These are phyloP conservation scores for Cynanchum wilfordii DNA, from an alignment of 257 asterid genomes.

Conservation along the genomic window DNA sequence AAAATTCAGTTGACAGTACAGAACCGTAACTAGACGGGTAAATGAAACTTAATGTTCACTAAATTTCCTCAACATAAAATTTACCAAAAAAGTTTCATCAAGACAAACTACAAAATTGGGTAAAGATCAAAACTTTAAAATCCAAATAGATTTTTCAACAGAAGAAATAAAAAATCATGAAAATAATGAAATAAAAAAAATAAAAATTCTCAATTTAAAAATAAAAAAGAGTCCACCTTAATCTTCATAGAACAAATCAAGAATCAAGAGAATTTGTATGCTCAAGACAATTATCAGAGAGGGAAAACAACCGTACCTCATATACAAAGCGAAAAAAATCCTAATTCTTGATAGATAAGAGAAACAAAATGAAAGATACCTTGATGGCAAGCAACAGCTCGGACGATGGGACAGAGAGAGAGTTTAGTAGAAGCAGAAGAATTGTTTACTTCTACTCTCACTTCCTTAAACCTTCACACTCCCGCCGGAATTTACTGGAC, in stretches of 20 bases:
- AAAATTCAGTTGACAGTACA: neutral
- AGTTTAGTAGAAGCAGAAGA: slow-evolving; percentile 80
- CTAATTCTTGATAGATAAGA: slow-evolving; percentile 18
- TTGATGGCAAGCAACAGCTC: slow-evolving; percentile 8
- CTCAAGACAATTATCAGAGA: neutral
- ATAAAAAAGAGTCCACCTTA: slow-evolving; percentile 30
- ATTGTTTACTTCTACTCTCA: slow-evolving; percentile 80
- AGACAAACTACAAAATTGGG: neutral
- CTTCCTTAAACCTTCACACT: slow-evolving; percentile 57
- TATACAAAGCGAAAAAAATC: neutral
- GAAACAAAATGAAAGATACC: slow-evolving; percentile 12
- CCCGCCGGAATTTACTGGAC: slow-evolving; percentile 47
- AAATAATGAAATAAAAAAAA: neutral
- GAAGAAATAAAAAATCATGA: neutral
- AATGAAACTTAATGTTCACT: neutral
- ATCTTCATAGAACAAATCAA: slow-evolving; percentile 15
- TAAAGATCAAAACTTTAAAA: slow-evolving; percentile 19
- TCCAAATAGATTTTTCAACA: slow-evolving; percentile 1
- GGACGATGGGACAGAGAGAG: slow-evolving; percentile 10
- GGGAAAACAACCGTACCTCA: slow-evolving; percentile 30
- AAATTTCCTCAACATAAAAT: neutral
- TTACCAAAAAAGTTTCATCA: neutral
- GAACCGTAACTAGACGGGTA: neutral
- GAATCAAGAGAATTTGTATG: slow-evolving; percentile 10
- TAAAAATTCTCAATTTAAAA: neutral